Base-by-base conservation (phyloP, 192 early-diverging fungal species). In the Backusella australiensis region DNA sequence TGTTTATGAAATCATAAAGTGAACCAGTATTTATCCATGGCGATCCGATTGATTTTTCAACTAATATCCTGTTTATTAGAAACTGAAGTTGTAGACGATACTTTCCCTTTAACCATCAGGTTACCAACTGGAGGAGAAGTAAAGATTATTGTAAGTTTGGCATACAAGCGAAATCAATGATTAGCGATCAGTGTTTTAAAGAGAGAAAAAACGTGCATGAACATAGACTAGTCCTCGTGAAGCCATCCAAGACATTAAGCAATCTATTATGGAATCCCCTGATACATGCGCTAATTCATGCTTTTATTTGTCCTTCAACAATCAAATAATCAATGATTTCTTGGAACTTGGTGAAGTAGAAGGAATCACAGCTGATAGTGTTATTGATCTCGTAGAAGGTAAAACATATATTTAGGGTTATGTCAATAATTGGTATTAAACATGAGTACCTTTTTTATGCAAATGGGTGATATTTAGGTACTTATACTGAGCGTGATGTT, bases 401-500 rank as follows among this genome's bases (percentile, higher is more conserved):
- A 88, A 77, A 83, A 66, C 14, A 52, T 17, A 29, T 19, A 36
- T 39, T 63, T 19, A 34, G 15, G 11, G 17, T n/a, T 15, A 36
- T 6, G 38, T 6, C 21, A 73, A 35, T 29, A 21, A 73, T 75
- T 63, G 56, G 32, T 63, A 38, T 66, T 67, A 14, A 52, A 56
- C 6, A 14, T 76, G 21, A 11, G 8, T 23, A 3, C 4, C 12
- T 63, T 56, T 66, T 74, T n/a, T 21, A 4, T 46, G 32, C 34
- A 35, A 23, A 11, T 69, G 38, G 12, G 38, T 26, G 34, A 38
- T 39, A 14, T 44, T 2, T 79, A 93, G 93, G 91, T 70, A 86
- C 78, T n/a, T 97, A 97, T 84, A 97, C 91, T 65, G 97, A 98
- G 78, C 92, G 95, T 68, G 98, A 98, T 76, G 92, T 95, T 8